Conservation (phyloP, 139 green algal genomes). For the Gonium pectorale region DNA sequence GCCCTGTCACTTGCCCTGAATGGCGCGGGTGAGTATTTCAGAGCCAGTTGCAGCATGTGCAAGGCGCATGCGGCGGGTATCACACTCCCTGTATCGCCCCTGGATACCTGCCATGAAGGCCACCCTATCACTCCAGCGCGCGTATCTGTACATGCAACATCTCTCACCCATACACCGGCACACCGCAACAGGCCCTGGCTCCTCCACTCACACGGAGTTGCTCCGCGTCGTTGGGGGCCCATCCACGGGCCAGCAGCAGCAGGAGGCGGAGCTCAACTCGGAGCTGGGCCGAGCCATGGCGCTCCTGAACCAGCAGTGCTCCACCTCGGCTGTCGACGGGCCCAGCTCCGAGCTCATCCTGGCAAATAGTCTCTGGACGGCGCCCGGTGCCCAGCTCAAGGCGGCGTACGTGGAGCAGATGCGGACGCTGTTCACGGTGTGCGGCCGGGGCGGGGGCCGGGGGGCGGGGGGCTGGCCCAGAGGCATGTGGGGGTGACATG, state of each 20-base stretch:
- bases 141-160: too few relatives aligned
- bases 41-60: too few relatives aligned
- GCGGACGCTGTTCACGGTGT: constrained; percentile 7
- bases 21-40: constrained; percentile 31
- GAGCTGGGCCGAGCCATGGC: constrained; percentile 10
- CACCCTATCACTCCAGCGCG: too few relatives aligned
- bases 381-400: neutral
- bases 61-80: too few relatives aligned
- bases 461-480: too few relatives aligned
- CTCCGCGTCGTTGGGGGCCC: neutral
- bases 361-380: constrained; percentile 31
- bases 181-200: constrained; percentile 4
- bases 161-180: too few relatives aligned
- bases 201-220: constrained; percentile 16
- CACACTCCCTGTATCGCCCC: too few relatives aligned
- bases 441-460: too few relatives aligned
- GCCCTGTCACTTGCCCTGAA: constrained; percentile 32
- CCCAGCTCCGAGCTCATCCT: neutral
- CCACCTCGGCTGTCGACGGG: neutral
- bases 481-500: too few relatives aligned
- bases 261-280: constrained; percentile 27
- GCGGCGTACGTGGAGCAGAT: constrained; percentile 8
- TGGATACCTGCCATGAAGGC: too few relatives aligned
- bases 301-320: neutral
- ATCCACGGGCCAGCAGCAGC: too few relatives aligned